These are phyloP conservation scores for Solanum chaucha DNA, from an alignment of 257 asterid genomes.

Conservation along the genomic window DNA sequence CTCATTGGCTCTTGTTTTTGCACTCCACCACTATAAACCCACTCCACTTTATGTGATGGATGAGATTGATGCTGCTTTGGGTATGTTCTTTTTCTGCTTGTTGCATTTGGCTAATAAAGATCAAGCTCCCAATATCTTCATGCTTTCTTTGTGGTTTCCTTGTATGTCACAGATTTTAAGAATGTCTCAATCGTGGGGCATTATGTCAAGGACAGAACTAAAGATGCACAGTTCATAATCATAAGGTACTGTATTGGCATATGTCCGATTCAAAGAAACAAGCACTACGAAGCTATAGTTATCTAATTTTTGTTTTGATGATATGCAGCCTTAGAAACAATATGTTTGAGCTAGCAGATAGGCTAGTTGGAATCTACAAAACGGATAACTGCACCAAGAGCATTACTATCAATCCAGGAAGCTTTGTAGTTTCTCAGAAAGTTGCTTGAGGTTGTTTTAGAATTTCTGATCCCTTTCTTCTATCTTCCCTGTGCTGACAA, in stretches of 20 bases:
- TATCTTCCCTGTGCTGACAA: background rate
- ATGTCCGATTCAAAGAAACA: background rate
- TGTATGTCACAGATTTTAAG: conserved; percentile 59
- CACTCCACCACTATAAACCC: conserved; percentile 97
- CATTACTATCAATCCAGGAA: conserved; percentile 84
- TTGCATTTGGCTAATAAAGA: background rate
- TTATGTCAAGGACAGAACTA: conserved; percentile 95
- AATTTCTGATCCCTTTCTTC: background rate
- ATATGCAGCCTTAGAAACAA: conserved; percentile 78
- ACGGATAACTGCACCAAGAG: conserved; percentile 98
- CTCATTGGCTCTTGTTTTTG: conserved; percentile 95
- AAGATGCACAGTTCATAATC: conserved; percentile 96
- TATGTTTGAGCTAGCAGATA: conserved; percentile 94
- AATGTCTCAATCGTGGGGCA: conserved; percentile 98
- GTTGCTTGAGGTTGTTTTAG: conserved; percentile 21
- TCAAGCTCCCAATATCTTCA: background rate
- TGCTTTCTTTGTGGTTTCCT: background rate
- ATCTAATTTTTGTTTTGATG: background rate
- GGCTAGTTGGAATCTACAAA: conserved; percentile 88
- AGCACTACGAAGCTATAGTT: background rate
- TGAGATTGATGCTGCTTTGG: conserved; percentile 88
- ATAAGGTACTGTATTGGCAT: conserved; percentile 41
- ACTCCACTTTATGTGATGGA: conserved; percentile 78
- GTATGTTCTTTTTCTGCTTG: conserved; percentile 20
- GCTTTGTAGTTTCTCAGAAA: conserved; percentile 76